Conservation (phyloP, 192 early-diverging fungal genomes). For the Backusella macrospora region DNA sequence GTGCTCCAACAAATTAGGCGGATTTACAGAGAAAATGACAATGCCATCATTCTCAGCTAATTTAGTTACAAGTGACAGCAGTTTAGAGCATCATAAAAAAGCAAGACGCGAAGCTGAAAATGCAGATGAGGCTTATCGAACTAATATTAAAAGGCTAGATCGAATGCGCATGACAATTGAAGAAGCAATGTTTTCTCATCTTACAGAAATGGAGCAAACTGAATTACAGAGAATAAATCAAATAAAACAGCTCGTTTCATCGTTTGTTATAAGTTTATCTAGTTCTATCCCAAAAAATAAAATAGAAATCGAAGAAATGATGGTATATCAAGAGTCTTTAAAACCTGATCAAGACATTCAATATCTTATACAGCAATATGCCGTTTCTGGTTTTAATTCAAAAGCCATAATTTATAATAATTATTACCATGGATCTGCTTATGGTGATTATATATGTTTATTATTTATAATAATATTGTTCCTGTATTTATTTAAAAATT, state of each 20-base stretch:
- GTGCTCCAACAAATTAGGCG: constrained; percentile 17
- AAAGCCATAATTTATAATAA: constrained; percentile 72
- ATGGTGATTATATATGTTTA: constrained; percentile 41
- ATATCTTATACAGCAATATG: constrained; percentile 74
- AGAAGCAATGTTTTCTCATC: constrained; percentile 64
- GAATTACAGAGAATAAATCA: constrained; percentile 48
- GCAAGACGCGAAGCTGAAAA: constrained; percentile 62
- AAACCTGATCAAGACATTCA: constrained; percentile 79
- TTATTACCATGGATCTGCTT: constrained; percentile 65
- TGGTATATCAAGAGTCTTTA: constrained; percentile 68
- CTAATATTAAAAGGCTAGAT: constrained; percentile 64
- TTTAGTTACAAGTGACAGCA: background rate
- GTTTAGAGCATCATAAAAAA: constrained; percentile 50
- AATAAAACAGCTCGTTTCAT: constrained; percentile 43
- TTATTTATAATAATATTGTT: background rate
- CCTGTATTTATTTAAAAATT: background rate
- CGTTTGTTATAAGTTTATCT: constrained; percentile 51
- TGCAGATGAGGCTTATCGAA: constrained; percentile 66
- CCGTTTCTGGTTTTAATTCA: constrained; percentile 67
- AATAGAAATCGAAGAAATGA: constrained; percentile 60
- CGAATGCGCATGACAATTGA: constrained; percentile 68
- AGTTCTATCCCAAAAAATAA: constrained; percentile 51
- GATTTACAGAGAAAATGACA: constrained; percentile 28
- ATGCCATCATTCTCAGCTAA: background rate
- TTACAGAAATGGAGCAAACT: constrained; percentile 54